Percentiles rank a stretch among this genome's conserved stretches.
Evolutionary conservation across 2,329 filamentous ascomycete genomes (phyloP).

Genomic region (Annulohypoxylon truncatum): DNA sequence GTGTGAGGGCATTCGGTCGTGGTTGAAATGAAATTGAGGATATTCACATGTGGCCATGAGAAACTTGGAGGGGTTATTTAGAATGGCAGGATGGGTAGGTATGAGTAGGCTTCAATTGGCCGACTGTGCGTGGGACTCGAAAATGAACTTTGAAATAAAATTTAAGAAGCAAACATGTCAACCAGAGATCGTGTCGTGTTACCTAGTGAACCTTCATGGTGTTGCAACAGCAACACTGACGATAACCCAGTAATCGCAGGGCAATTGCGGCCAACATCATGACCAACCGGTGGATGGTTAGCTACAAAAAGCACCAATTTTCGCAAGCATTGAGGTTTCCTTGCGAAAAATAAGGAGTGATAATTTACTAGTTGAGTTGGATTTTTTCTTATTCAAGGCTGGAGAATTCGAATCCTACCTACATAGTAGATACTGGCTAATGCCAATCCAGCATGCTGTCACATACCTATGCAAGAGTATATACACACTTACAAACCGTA

Average conservation of each 20-base stretch:
- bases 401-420: not conserved
- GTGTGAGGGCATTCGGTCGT: not conserved
- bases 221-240: not conserved
- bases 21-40: not conserved
- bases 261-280: not conserved
- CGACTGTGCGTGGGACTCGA: not conserved
- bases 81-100: not conserved
- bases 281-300: not conserved
- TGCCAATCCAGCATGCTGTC: slow-evolving; percentile 11
- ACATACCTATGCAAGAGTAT: slow-evolving; percentile 21
- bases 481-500: slow-evolving; percentile 21
- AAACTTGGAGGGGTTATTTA: not conserved
- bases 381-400: not conserved
- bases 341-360: not conserved
- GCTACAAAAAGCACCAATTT: not conserved
- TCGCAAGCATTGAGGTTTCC: not conserved
- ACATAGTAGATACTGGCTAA: slow-evolving; percentile 8
- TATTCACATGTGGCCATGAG: not conserved
- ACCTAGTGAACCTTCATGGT: slow-evolving; percentile 2
- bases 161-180: slow-evolving; percentile 15
- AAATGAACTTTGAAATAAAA: not conserved
- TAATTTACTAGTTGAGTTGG: not conserved
- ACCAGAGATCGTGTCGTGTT: not conserved
- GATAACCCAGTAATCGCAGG: not conserved
- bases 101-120: not conserved